phyloP scores from a whole-genome alignment of 2,329 filamentous ascomycete species.

The Xylariaceae sp. region DNA sequence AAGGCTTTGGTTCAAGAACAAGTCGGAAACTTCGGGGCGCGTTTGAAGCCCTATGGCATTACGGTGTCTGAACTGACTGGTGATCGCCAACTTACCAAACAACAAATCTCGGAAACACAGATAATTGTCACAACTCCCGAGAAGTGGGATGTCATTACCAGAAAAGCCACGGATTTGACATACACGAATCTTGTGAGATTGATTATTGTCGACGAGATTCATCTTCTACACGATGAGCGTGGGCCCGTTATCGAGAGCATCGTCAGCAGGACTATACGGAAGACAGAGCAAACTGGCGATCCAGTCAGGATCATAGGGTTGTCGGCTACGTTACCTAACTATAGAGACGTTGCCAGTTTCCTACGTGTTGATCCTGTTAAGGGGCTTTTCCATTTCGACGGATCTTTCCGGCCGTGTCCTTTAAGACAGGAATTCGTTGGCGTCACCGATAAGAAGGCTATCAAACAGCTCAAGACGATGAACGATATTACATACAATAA shows the following conservation, averaged over 20 bases:
- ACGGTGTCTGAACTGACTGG: conserved; percentile 94
- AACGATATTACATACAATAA: conserved; percentile 99
- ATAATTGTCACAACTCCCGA: conserved; percentile 98
- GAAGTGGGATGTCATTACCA: conserved; percentile 98
- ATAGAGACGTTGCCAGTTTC: conserved; percentile 93
- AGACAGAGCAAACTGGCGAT: conserved; percentile 91
- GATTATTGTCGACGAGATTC: conserved; percentile 97
- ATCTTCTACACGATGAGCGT: conserved; percentile 95
- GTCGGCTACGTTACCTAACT: conserved; percentile 95
- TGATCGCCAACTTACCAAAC: conserved; percentile 96
- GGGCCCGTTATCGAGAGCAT: conserved; percentile 97
- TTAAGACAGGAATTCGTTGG: conserved; percentile 96
- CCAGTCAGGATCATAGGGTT: conserved; percentile 89
- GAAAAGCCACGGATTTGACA: conserved; percentile 94
- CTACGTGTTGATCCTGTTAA: conserved; percentile 83
- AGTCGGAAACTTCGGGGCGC: conserved; percentile 94
- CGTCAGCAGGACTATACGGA: conserved; percentile 89
- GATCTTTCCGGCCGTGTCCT: conserved; percentile 89
- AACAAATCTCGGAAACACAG: conserved; percentile 96
- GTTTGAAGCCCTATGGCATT: conserved; percentile 88
- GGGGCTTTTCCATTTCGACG: conserved; percentile 95
- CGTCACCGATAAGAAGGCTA: conserved; percentile 95
- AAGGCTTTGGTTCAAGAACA: conserved; percentile 98
- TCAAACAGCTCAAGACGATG: conserved; percentile 99
- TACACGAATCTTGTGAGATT: conserved; percentile 97